Conservation (phyloP, 1,284 basidiomycete genomes). For the Austroboletus sp. region DNA sequence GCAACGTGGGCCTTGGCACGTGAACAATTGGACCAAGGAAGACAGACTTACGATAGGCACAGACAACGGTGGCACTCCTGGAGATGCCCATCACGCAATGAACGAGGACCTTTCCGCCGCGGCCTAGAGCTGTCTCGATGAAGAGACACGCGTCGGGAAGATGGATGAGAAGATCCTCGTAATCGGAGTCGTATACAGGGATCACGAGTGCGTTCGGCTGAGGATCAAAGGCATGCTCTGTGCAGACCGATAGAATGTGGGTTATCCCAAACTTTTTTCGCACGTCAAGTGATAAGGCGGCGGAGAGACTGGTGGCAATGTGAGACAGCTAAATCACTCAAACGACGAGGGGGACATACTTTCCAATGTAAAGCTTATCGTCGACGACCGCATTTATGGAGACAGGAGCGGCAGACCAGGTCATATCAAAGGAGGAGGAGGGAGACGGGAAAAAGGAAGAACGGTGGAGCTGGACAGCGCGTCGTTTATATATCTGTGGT, state of each 20-base stretch:
- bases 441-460: constrained; percentile 1
- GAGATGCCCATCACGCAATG: constrained; percentile 74
- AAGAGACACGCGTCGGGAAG: constrained; percentile 49
- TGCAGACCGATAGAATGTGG: constrained; percentile 56
- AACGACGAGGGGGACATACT: constrained; percentile 32
- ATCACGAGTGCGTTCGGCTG: constrained; percentile 43
- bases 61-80: constrained; percentile 59
- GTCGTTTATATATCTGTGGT: constrained; percentile 3
- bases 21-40: background rate
- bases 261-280: constrained; percentile 44
- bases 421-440: constrained; percentile 16
- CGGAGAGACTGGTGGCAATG: constrained; percentile 37
- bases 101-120: constrained; percentile 55
- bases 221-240: constrained; percentile 42
- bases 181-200: constrained; percentile 52
- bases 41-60: constrained; percentile 50
- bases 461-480: too few relatives aligned
- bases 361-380: constrained; percentile 49
- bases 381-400: constrained; percentile 38
- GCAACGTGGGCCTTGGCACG: constrained; percentile 5
- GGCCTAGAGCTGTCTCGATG: constrained; percentile 45
- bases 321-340: background rate
- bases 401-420: constrained; percentile 27
- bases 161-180: constrained; percentile 54
- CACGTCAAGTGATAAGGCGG: constrained; percentile 40